Evolutionary conservation across 2,329 filamentous ascomycete species (phyloP).

Genomic region (Fusarium sororula): DNA sequence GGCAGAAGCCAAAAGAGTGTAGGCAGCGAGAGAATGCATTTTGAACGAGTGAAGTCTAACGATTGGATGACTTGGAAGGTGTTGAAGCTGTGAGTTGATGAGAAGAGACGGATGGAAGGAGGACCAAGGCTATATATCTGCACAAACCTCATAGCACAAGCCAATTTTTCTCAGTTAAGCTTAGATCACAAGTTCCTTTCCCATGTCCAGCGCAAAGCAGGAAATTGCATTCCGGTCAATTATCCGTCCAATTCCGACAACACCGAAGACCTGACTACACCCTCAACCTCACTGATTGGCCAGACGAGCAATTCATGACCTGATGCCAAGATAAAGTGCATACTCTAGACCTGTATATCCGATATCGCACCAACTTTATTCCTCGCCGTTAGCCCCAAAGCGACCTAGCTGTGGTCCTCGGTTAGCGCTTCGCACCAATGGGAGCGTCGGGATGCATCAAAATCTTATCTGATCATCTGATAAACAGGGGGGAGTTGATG

Average conservation of each 20-base stretch:
- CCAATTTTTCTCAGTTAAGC: background rate
- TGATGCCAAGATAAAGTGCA: slow-evolving; percentile 28
- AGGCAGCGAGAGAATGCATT: slow-evolving; percentile 27
- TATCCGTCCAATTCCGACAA: background rate
- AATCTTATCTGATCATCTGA: slow-evolving; percentile 44
- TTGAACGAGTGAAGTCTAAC: slow-evolving; percentile 1
- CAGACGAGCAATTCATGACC: background rate
- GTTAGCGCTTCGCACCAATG: slow-evolving; percentile 2
- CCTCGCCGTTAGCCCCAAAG: background rate
- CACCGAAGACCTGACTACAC: background rate
- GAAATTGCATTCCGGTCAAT: background rate
- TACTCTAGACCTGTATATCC: background rate
- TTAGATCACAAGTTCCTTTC: background rate
- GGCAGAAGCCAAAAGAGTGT: slow-evolving; percentile 35
- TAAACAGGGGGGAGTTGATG: slow-evolving; percentile 5
- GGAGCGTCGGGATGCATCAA: slow-evolving; percentile 16
- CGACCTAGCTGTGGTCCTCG: background rate
- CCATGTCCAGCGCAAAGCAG: background rate
- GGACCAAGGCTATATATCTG: slow-evolving; percentile 11
- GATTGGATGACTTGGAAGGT: background rate
- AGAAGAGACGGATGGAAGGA: background rate
- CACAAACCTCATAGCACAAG: background rate
- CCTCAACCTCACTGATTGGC: background rate
- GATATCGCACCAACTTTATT: slow-evolving; percentile 13
- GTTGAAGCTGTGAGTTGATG: background rate